Base-by-base conservation (phyloP, 2,329 filamentous ascomycete species). In the Hymenoscyphus albidus region DNA sequence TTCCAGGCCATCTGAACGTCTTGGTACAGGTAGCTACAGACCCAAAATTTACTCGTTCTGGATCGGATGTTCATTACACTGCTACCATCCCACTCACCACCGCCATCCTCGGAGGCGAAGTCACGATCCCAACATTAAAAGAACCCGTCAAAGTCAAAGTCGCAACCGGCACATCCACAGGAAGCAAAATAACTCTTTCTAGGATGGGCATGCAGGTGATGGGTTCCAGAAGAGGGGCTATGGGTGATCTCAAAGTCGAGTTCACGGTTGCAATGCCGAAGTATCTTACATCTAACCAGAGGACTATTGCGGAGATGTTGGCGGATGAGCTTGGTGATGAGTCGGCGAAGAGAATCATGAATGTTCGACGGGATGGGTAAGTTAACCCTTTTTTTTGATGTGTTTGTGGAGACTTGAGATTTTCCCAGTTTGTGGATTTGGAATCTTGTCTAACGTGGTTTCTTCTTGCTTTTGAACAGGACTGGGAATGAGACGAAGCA, bases 241-340 rank as follows among this genome's bases (percentile, higher is more conserved):
- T 83, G 38, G 95, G 95, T 69, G 95, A 99, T 74, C 80, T 99
- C 66, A 89, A 87, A 75, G 93, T 99, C 6, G 94, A 99, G 77
- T 99, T 97, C 84, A 92, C 92, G 77, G 91, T 99, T 57, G 81
- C 85, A 62, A 97, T 98, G 92, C 95, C 95, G 57, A 98, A 97
- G 79, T 97, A 94, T 74, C 82, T 99, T 69, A 92, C 85, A 62
- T 85, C 90, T 57, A 98, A 97, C 79, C 93, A 99, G 80, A 85
- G 95, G 62, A 96, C 92, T 0, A 90, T 99, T 65, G 80, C 96
- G 56, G 95, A 99, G 80, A 94, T 98, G 86, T 85, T 99, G 69
- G 95, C 95, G 6, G 93, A 99, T 73, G 95, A 99, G 80, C 90
- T 99, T 87, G 89, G 86, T 48, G 95, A 99, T 78, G 93, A 93